Percentiles rank a stretch among this genome's conserved stretches.
Conservation (phyloP, 176 grass and related monocot species). For the Tillandsia leiboldiana region DNA sequence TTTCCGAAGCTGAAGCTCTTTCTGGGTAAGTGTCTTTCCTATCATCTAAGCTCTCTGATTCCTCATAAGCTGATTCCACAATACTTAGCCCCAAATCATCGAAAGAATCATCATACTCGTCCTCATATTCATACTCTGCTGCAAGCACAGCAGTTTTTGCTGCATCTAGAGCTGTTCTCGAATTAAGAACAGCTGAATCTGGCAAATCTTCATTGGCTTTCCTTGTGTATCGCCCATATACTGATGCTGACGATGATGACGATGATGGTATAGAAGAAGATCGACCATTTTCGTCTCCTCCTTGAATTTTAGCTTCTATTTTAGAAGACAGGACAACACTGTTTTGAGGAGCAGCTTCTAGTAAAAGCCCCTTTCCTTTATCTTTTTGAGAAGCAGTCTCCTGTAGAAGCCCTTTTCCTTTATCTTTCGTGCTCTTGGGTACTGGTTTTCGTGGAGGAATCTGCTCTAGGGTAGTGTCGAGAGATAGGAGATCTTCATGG, state of each 20-base stretch:
- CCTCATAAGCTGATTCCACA: conserved; percentile 77
- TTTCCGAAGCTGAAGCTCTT: conserved; percentile 1
- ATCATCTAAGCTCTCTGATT: conserved; percentile 47
- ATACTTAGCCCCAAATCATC: conserved; percentile 88
- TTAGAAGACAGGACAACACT: conserved; percentile 20
- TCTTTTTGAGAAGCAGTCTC: conserved; percentile 41
- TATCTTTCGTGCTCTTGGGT: conserved; percentile 45
- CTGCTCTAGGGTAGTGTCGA: conserved; percentile 74
- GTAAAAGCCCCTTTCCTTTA: conserved; percentile 75
- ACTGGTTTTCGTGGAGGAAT: conserved; percentile 41
- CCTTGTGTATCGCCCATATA: conserved; percentile 76
- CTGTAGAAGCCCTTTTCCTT: conserved; percentile 71
- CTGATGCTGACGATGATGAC: no score
- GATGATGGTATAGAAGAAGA: conserved; percentile 51
- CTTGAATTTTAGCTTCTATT: conserved; percentile 16
- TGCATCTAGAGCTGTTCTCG: conserved; percentile 50
- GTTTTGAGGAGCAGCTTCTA: conserved; percentile 31
- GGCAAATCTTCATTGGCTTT: conserved; percentile 48
- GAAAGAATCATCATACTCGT: conserved; percentile 97
- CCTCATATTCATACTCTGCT: conserved; percentile 74
- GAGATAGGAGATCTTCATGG: conserved; percentile 76
- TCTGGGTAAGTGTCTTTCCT: not conserved
- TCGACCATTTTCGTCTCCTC: conserved; percentile 26
- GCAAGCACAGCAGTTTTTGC: conserved; percentile 46
- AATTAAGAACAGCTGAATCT: conserved; percentile 48